A percentile compares a stretch with the other conserved stretches of the same genome.
Conservation (phyloP, 805 yeast species). For the Ogataea neopini region DNA sequence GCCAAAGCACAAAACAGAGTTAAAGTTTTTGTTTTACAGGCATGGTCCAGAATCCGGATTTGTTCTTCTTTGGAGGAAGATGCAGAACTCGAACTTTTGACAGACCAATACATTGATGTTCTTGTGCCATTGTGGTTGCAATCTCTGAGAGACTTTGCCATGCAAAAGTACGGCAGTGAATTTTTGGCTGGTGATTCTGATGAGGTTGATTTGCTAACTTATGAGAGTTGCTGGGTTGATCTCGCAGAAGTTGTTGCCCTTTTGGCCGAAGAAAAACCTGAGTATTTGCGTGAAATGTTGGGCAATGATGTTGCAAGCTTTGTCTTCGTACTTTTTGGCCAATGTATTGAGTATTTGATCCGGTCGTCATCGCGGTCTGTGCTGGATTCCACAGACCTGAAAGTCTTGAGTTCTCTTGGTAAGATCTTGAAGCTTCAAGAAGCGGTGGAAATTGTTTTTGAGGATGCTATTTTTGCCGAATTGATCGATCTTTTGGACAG, state of each 20-base stretch:
- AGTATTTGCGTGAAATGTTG: conserved; percentile 47
- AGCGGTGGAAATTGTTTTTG: conserved; percentile 59
- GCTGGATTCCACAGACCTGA: conserved; percentile 27
- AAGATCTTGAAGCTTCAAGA: conserved; percentile 57
- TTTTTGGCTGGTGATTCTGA: conserved; percentile 38
- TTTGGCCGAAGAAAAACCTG: conserved; percentile 53
- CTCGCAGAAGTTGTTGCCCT: conserved; percentile 74
- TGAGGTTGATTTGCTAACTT: conserved; percentile 46
- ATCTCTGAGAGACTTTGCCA: conserved; percentile 71
- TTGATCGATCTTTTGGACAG: conserved; percentile 49
- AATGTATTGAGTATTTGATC: conserved; percentile 75
- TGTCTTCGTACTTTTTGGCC: conserved; percentile 78
- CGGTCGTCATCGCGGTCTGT: conserved; percentile 33
- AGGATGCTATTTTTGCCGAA: conserved; percentile 72
- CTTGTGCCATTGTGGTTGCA: conserved; percentile 81
- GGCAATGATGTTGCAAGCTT: conserved; percentile 62
- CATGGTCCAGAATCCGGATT: conserved; percentile 68
- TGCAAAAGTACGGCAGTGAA: conserved; percentile 52
- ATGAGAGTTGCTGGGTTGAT: conserved; percentile 70
- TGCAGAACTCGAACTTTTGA: conserved; percentile 48
- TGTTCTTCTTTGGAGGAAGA: conserved; percentile 31
- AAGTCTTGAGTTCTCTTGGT: conserved; percentile 51
- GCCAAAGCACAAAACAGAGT: conserved; percentile 51
- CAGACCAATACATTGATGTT: conserved; percentile 55
- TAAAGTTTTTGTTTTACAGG: conserved; percentile 60